A percentile compares a stretch with the other conserved stretches of the same genome.
phyloP scores from a whole-genome alignment of 352 stramenopile species.

The Pythium volutum region DNA sequence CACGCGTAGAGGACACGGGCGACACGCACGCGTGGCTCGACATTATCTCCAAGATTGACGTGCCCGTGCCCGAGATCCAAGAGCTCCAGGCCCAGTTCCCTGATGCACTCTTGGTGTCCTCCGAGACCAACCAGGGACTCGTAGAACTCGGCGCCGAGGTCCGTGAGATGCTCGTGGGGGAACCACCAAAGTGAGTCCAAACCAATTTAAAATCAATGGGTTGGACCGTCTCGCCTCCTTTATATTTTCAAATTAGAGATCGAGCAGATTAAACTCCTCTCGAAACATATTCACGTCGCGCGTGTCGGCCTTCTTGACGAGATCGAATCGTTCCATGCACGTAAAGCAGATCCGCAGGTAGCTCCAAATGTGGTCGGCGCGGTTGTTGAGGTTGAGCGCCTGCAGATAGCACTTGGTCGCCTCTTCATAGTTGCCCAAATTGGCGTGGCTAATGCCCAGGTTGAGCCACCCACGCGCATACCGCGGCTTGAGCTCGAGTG shows the following conservation, averaged over 20 bases:
- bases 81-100: constrained; percentile 38
- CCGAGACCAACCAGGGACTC: constrained; percentile 76
- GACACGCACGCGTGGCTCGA: constrained; percentile 65
- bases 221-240: background rate
- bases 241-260: constrained; percentile 41
- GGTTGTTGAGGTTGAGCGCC: constrained; percentile 94
- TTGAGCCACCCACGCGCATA: constrained; percentile 98
- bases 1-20: constrained; percentile 31
- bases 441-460: constrained; percentile 96
- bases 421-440: constrained; percentile 94
- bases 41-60: constrained; percentile 85
- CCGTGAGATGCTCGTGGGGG: constrained; percentile 41
- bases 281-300: constrained; percentile 77
- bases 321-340: constrained; percentile 95
- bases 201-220: background rate
- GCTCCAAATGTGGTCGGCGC: constrained; percentile 96
- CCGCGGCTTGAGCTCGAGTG: constrained; percentile 94
- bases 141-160: constrained; percentile 54
- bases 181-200: background rate
- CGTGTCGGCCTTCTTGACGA: constrained; percentile 91
- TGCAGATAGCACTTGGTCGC: constrained; percentile 97
- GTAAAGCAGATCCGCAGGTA: constrained; percentile 98
- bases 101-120: constrained; percentile 41
- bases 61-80: constrained; percentile 40
- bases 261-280: constrained; percentile 82